A percentile compares a stretch with the other conserved stretches of the same genome.
Evolutionary conservation across 1,139 yeast species (phyloP).

Genomic region (Lodderomyces pseudojiufengensis): DNA sequence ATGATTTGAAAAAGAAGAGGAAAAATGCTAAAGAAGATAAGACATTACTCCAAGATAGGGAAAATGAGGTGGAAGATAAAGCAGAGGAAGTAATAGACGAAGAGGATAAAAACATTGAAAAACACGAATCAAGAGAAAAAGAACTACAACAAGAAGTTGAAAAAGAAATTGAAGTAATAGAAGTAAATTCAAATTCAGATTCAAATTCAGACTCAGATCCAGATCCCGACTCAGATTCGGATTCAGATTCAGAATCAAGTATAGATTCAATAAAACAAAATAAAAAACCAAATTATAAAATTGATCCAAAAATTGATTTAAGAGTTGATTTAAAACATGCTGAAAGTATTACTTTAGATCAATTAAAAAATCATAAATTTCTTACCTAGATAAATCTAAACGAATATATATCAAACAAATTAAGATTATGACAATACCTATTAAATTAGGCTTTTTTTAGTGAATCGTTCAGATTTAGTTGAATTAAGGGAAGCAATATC

Average conservation of each 20-base stretch:
- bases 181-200: constrained; percentile 7
- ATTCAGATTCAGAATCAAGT: constrained; percentile 21
- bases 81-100: constrained; percentile 6
- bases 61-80: constrained; percentile 7
- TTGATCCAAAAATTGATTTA: constrained; percentile 5
- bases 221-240: constrained; percentile 3
- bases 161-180: constrained; percentile 8
- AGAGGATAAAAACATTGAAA: constrained; percentile 4
- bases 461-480: no score
- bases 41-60: not conserved
- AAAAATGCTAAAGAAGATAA: constrained; percentile 7
- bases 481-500: no score
- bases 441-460: no score
- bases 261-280: constrained; percentile 20
- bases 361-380: no score
- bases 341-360: no score
- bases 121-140: constrained; percentile 10
- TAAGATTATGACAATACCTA: no score
- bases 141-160: constrained; percentile 7
- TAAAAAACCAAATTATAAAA: constrained; percentile 9
- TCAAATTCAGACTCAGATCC: constrained; percentile 11
- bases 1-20: constrained; percentile 29
- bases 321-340: no score
- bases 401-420: no score
- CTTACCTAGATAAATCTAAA: no score